Evolutionary conservation across 306 rosid genomes (phyloP), one percentile per base, ranked within the genome.

Genomic region (Sicyos edulis): DNA sequence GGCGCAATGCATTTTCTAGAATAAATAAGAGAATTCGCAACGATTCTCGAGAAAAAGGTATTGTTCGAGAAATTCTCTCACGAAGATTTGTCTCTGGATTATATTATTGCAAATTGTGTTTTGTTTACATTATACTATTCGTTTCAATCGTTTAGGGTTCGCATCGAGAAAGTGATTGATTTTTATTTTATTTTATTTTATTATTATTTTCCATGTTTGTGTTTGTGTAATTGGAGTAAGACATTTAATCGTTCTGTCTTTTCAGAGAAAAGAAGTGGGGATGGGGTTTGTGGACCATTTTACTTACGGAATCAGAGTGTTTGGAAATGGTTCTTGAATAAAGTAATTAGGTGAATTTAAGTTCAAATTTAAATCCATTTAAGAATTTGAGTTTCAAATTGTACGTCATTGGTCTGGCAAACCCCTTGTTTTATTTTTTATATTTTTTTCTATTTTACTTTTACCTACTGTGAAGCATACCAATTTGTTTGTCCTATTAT

Each of bases 21-120:
- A 32, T 22, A 67, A 67, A 8, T 40, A 47, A 66, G 56, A 67
- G 55, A 21, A 67, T 47, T 64, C 32, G 0, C 4, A 14, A 29
- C 70, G 32, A 3, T 42, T 42, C 10, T 42, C 16, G 17, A 63
- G 70, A 45, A 45, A 40, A 22, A 67, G 37, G 56, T 67, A 12
- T 21, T 67, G 37, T 67, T 44, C 72, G 56, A 47, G 34, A 67
- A 21, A 67, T 47, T 44, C 55, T 67, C 10, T 19, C 40, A 13
- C 56, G 34, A 45, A 67, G 72, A 67, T 47, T 67, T 67, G 14
- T 54, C 56, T 67, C 55, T 22, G 21, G n/a, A 44, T 60, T 67
- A 67, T 67, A 67, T 67, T 67, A 67, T 67, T 12, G 8, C 54
- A 47, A 45, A 20, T 47, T 67, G 56, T 67, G 56, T 47, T 67